Conservation (phyloP, 129 eudicot genomes). For the Gnaphalium uliginosum region DNA sequence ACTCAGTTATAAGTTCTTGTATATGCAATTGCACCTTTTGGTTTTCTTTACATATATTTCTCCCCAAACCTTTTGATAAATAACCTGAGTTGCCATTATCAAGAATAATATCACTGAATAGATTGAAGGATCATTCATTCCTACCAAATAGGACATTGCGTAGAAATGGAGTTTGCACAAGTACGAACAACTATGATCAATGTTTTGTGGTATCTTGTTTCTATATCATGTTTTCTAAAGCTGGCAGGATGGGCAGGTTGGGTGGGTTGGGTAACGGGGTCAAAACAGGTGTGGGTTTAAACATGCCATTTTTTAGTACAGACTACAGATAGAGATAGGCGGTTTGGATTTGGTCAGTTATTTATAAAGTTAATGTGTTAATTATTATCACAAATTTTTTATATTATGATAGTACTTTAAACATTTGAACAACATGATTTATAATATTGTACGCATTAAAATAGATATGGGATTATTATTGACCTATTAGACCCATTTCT, state of each 20-base stretch:
- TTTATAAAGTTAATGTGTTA: not conserved
- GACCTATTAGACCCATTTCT: not conserved
- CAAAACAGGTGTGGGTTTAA: not conserved
- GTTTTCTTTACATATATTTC: too few relatives aligned
- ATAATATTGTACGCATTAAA: too few relatives aligned
- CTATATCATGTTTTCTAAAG: not conserved
- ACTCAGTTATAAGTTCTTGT: not conserved
- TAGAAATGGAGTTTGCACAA: not conserved
- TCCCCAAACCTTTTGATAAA: not conserved
- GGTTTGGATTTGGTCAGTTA: not conserved
- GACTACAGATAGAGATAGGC: not conserved
- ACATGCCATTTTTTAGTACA: not conserved
- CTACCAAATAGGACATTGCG: not conserved
- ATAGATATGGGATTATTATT: not conserved
- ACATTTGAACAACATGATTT: not conserved
- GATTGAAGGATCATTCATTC: not conserved
- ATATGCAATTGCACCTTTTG: not conserved
- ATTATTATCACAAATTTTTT: too few relatives aligned
- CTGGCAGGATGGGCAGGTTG: not conserved
- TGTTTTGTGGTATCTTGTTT: not conserved
- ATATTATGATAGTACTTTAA: not conserved
- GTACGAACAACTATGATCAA: not conserved
- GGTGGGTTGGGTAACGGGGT: too few relatives aligned
- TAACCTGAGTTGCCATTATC: not conserved
- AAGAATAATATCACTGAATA: not conserved